Evolutionary conservation across 148 eudicot species (phyloP).

Genomic region (Persicaria tinctoria): DNA sequence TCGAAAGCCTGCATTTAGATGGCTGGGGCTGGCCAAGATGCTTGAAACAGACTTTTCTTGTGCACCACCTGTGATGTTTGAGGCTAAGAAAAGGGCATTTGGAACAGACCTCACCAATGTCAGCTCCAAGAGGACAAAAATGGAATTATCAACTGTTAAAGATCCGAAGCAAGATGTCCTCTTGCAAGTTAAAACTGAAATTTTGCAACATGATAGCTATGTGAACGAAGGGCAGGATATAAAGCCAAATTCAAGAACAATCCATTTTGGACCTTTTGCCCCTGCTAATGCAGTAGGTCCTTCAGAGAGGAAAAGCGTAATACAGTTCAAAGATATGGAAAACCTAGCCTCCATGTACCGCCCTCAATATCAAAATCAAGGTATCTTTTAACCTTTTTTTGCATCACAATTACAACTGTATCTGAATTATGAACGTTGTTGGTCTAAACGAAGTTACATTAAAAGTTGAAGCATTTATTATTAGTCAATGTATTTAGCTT

Average conservation of each 20-base stretch:
- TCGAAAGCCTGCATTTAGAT: conserved; percentile 87
- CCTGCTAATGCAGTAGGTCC: conserved; percentile 42
- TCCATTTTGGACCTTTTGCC: conserved; percentile 77
- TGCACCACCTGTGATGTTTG: conserved; percentile 22
- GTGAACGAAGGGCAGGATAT: not conserved
- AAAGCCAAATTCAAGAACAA: conserved; percentile 25
- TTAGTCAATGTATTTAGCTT: not conserved
- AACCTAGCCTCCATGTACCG: conserved; percentile 11
- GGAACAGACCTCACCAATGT: conserved; percentile 75
- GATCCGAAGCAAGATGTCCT: conserved; percentile 12
- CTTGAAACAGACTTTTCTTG: conserved; percentile 21
- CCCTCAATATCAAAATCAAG: conserved; percentile 57
- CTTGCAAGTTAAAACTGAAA: conserved; percentile 9
- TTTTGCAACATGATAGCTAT: not conserved
- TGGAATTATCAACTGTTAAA: conserved; percentile 25
- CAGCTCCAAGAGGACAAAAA: conserved; percentile 45
- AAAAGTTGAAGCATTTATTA: not conserved
- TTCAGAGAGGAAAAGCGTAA: conserved; percentile 27
- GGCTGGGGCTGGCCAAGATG: conserved; percentile 59
- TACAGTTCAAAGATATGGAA: conserved; percentile 48
- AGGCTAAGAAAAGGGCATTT: conserved; percentile 65
- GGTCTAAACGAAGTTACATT: not conserved
- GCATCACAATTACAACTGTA: not conserved
- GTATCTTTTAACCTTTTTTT: conserved; percentile 24
- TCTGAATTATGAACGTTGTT: not conserved